phyloP scores from a whole-genome alignment of 23 red algal species.

The Gracilariopsis chorda region DNA sequence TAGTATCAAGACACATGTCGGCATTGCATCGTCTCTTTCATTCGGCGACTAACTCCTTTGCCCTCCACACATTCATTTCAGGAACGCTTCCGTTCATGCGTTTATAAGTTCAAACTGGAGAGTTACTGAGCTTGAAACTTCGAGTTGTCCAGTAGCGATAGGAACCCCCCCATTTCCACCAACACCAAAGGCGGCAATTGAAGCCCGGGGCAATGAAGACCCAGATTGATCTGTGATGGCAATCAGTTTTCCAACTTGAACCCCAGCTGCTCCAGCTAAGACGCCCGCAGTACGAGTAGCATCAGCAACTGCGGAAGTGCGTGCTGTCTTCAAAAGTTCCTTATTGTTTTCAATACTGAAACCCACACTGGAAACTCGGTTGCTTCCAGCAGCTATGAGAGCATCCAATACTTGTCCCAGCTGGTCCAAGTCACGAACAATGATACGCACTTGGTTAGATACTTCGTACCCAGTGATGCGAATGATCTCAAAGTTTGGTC shows the following conservation, averaged over 20 bases:
- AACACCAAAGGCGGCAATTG: background rate
- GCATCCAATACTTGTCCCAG: conserved; percentile 25
- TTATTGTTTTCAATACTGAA: conserved; percentile 1
- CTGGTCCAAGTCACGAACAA: conserved; percentile 14
- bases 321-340: background rate
- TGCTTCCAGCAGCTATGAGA: conserved; percentile 23
- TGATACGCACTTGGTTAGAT: background rate
- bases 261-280: background rate
- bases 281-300: background rate
- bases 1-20: too few relatives aligned
- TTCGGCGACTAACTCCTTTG: too few relatives aligned
- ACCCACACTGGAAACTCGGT: background rate
- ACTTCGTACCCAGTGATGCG: conserved; percentile 30
- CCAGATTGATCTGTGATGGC: conserved; percentile 4
- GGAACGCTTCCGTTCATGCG: too few relatives aligned
- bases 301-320: conserved; percentile 5
- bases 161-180: background rate
- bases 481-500: background rate
- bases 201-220: background rate
- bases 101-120: conserved; percentile 25
- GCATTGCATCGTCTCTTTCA: too few relatives aligned
- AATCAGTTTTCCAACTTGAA: conserved; percentile 10
- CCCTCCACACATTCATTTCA: too few relatives aligned
- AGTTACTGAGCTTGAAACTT: background rate
- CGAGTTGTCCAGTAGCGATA: conserved; percentile 4